A percentile compares a stretch with the other conserved stretches of the same genome.
Evolutionary conservation across 441 rosid genomes (phyloP).

Genomic region (Capsella rubella): DNA sequence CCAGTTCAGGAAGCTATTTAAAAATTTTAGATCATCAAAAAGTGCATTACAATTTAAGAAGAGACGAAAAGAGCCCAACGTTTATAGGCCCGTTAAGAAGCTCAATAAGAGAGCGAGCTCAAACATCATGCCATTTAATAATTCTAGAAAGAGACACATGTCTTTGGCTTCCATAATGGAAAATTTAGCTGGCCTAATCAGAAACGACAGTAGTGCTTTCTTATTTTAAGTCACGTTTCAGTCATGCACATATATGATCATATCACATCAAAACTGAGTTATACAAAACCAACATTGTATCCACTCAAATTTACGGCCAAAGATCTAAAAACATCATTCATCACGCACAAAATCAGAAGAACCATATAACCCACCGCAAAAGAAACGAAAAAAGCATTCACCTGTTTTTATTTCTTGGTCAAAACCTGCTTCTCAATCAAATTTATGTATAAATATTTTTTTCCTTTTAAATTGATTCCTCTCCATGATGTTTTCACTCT

Average conservation of each 20-base stretch:
- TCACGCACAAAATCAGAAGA: background rate
- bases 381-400: too few species aligned
- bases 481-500: too few species aligned
- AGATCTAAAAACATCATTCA: slow-evolving; percentile 1
- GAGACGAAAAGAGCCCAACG: too few species aligned
- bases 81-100: background rate
- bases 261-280: background rate
- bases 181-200: slow-evolving; percentile 5
- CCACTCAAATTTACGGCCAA: background rate
- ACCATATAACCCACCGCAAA: background rate
- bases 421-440: too few species aligned
- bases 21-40: too few species aligned
- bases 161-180: background rate
- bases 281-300: background rate
- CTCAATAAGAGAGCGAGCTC: background rate
- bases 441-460: too few species aligned
- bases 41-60: too few species aligned
- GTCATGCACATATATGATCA: slow-evolving; percentile 31
- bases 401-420: too few species aligned
- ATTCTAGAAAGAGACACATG: slow-evolving; percentile 13
- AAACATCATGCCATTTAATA: slow-evolving; percentile 26
- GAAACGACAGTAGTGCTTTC: slow-evolving; percentile 4
- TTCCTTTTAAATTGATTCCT: too few species aligned
- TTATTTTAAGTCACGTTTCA: slow-evolving; percentile 23
- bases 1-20: background rate